Percentiles rank a stretch among this genome's conserved stretches.
phyloP scores from a whole-genome alignment of 1,139 yeast genomes.

The Pichia terricola region DNA sequence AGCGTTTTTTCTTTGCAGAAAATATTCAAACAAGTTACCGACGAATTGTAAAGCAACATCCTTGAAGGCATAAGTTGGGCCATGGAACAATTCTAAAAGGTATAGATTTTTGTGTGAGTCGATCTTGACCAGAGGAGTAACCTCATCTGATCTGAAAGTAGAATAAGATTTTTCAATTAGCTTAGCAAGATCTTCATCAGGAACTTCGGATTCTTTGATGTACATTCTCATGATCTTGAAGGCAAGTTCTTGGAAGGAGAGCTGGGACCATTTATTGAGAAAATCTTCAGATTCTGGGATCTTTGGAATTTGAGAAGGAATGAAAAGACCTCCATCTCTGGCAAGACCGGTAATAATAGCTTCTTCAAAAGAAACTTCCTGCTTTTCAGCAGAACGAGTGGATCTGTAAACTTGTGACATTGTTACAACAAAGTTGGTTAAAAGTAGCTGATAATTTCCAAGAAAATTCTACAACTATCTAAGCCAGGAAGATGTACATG shows the following conservation, averaged over 20 bases:
- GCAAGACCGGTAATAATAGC: conserved; percentile 93
- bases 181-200: conserved; percentile 51
- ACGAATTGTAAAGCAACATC: conserved; percentile 97
- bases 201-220: conserved; percentile 60
- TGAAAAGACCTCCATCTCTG: conserved; percentile 88
- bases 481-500: no score
- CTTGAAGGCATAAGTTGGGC: conserved; percentile 98
- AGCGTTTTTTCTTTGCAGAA: conserved; percentile 67
- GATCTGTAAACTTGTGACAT: conserved; percentile 65
- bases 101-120: conserved; percentile 44
- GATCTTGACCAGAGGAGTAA: conserved; percentile 71
- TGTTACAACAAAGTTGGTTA: neutral
- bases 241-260: conserved; percentile 79
- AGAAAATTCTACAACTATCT: no score
- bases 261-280: conserved; percentile 57
- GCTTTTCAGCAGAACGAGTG: conserved; percentile 57
- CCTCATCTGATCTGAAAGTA: conserved; percentile 76
- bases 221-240: conserved; percentile 76
- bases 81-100: conserved; percentile 89
- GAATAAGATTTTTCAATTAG: conserved; percentile 70
- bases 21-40: conserved; percentile 91
- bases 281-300: conserved; percentile 53
- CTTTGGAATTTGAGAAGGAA: conserved; percentile 75
- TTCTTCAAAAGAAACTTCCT: conserved; percentile 71
- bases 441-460: no score